Percentiles rank a stretch among this genome's conserved stretches.
Conservation (phyloP, 257 asterid genomes). For the Buddleja alternifolia region DNA sequence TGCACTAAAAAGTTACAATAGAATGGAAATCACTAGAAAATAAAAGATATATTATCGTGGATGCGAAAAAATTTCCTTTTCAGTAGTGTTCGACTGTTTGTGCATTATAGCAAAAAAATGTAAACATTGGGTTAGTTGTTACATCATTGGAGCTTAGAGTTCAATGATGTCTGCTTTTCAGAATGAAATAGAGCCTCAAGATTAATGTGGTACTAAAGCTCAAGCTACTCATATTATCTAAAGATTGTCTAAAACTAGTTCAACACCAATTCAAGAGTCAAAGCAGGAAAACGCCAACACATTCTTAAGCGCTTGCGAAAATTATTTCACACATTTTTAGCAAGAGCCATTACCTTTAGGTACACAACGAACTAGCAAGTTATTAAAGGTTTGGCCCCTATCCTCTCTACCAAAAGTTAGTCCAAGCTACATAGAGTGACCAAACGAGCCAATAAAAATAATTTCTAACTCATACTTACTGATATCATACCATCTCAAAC, state of each 20-base stretch:
- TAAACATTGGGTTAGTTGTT: neutral
- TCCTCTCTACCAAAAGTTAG: constrained; percentile 23
- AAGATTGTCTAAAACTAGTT: neutral
- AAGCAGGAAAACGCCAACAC: neutral
- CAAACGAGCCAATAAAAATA: constrained; percentile 19
- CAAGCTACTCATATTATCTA: constrained; percentile 18
- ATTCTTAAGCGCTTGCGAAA: neutral
- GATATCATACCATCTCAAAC: constrained; percentile 20
- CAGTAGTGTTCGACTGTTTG: neutral
- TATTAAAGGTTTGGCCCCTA: constrained; percentile 9
- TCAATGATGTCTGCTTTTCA: constrained; percentile 11
- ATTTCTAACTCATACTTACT: constrained; percentile 4
- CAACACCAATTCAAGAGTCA: no score
- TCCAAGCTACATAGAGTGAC: constrained; percentile 15
- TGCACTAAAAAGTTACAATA: constrained; percentile 5
- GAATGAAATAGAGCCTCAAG: constrained; percentile 6
- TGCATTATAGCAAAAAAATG: neutral
- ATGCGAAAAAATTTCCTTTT: constrained; percentile 6
- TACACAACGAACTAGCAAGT: constrained; percentile 5
- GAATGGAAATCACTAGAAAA: constrained; percentile 1
- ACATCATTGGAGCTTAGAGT: constrained; percentile 17
- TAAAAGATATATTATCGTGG: neutral
- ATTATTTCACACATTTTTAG: neutral
- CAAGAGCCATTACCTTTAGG: constrained; percentile 8
- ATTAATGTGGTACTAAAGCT: neutral